Conservation (phyloP, 306 rosid genomes). For the Corylus americana region DNA sequence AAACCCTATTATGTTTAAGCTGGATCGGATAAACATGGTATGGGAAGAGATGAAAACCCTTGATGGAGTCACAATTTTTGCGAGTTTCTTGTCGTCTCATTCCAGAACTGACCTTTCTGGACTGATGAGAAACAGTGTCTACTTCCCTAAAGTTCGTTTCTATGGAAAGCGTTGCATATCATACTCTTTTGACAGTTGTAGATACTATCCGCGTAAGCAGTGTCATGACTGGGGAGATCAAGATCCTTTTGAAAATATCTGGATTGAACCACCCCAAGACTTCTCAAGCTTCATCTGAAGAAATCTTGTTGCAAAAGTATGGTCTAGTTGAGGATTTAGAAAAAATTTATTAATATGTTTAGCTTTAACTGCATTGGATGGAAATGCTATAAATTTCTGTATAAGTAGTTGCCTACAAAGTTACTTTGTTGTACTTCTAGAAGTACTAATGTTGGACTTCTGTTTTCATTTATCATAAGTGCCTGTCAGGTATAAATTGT, state of each 20-base stretch:
- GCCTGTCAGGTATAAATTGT: not conserved
- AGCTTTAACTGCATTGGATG: not conserved
- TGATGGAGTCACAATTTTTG: conserved; percentile 64
- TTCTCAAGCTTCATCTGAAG: conserved; percentile 54
- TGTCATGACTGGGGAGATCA: conserved; percentile 89
- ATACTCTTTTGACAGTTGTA: conserved; percentile 58
- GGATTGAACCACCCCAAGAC: conserved; percentile 81
- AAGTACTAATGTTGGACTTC: not conserved
- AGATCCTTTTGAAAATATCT: conserved; percentile 76
- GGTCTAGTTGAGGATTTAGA: conserved; percentile 8
- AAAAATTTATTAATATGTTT: not conserved
- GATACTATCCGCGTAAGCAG: conserved; percentile 86
- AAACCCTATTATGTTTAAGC: conserved; percentile 70
- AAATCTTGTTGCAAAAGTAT: conserved; percentile 34
- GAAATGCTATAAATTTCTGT: not conserved
- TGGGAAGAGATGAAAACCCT: conserved; percentile 80
- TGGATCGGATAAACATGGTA: conserved; percentile 56
- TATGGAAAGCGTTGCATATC: conserved; percentile 81
- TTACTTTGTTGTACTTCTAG: not conserved
- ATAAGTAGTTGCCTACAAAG: not conserved
- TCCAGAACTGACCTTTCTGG: conserved; percentile 68
- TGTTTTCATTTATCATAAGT: not conserved
- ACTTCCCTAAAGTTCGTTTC: conserved; percentile 84
- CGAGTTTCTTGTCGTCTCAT: conserved; percentile 78
- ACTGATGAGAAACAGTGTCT: conserved; percentile 66